Percentiles rank a stretch among this genome's conserved stretches.
Conservation (phyloP, 257 asterid species). For the Forsythia suspensa region DNA sequence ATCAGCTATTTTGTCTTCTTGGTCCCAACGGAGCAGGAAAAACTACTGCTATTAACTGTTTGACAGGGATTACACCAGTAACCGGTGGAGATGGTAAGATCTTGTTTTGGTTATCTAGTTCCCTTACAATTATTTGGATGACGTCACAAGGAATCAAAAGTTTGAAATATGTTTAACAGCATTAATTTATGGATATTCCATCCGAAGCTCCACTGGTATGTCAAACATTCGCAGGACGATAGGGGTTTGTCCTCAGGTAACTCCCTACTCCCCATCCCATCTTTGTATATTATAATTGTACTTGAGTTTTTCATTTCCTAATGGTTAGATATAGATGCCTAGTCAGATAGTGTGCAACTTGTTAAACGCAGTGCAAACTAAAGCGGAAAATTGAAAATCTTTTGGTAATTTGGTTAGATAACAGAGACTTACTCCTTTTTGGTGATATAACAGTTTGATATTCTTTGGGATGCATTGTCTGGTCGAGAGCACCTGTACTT, state of each 20-base stretch:
- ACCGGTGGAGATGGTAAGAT: slow-evolving; percentile 90
- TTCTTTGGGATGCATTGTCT: slow-evolving; percentile 91
- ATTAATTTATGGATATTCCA: slow-evolving; percentile 77
- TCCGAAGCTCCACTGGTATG: slow-evolving; percentile 82
- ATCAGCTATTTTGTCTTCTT: slow-evolving; percentile 94
- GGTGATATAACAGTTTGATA: slow-evolving; percentile 63
- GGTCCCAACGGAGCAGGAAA: slow-evolving; percentile 99
- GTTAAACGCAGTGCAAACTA: not conserved
- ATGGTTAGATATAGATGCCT: not conserved
- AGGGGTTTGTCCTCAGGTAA: slow-evolving; percentile 98
- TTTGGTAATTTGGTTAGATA: not conserved
- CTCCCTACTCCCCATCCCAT: slow-evolving; percentile 17
- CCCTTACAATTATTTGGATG: slow-evolving; percentile 7
- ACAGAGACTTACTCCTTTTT: slow-evolving; percentile 21
- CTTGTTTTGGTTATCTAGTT: not conserved
- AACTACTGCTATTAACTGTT: slow-evolving; percentile 86
- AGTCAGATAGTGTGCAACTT: not conserved
- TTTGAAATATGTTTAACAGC: slow-evolving; percentile 48
- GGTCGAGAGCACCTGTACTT: slow-evolving; percentile 86
- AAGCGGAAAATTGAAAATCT: not conserved
- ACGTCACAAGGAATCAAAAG: slow-evolving; percentile 14
- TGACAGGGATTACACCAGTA: slow-evolving; percentile 91
- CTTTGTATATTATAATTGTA: slow-evolving; percentile 2
- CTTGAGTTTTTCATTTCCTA: not conserved
- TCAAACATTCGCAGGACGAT: slow-evolving; percentile 75